Evolutionary conservation across 148 eudicot genomes (phyloP), one percentile per base, ranked within the genome.

Genomic region (Diospyros kaki): DNA sequence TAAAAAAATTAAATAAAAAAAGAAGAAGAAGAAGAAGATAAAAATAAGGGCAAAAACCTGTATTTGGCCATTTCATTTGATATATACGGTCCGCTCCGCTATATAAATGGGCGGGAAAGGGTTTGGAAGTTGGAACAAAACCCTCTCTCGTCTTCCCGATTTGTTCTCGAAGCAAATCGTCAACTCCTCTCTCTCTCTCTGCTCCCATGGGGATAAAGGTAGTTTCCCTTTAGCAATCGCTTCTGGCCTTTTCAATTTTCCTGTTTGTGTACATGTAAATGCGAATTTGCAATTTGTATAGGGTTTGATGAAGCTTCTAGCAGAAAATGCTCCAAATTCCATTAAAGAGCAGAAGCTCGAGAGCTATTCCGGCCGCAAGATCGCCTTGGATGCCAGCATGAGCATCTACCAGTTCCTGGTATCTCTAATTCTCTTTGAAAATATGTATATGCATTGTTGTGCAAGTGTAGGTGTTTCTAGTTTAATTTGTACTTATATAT

Each of bases 351-450:
- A 93, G 87, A 96, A 93, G 85, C 93, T 96, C 62, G 99, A 91
- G 84, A 93, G 98, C 81, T 96, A 91, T 82, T 96, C 91, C 68
- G 89, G 89, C 75, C 91, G 97, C 3, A 87, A 85, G 82, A 85
- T 96, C 76, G 98, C 99, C 18, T 85, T 96, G 68, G 99, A 96
- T 78, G 99, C 99, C 77, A 93, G 98, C 90, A 96, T 96, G 99
- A 96, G 99, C 91, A 96, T 96, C 65, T 96, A 96, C 79, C 99
- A 96, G 75, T 96, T 96, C 73, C 89, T 96, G 41, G 99, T 96
- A 43, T 28, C 28, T 28, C 28, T 28, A 28, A 28, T 28, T 28
- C 28, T 28, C 28, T 28, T 28, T 28, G 28, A 28, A 28, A 28
- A 28, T 28, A 28, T 28, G 28, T 28, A 0, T 28, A 28, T 28